These are phyloP conservation scores for Globisporangium abappressorium DNA, from an alignment of 352 stramenopile species.

Conservation along the genomic window DNA sequence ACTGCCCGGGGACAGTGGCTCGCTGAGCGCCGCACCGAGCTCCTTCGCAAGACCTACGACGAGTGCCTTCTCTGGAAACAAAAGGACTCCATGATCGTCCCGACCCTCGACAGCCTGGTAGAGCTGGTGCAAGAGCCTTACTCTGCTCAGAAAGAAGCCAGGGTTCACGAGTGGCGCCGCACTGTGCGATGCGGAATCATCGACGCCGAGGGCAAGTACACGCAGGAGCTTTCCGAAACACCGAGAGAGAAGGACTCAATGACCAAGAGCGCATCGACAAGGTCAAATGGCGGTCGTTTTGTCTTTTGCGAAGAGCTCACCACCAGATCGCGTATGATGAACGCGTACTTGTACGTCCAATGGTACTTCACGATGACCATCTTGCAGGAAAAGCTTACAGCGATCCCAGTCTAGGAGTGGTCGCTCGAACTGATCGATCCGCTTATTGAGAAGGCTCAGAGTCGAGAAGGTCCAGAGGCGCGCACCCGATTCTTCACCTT, in stretches of 20 bases:
- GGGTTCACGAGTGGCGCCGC: background rate
- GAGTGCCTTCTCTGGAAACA: background rate
- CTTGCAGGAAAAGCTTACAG: background rate
- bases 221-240: too few species aligned
- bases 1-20: conserved; percentile 10
- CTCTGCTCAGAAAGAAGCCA: background rate
- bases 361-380: conserved; percentile 1
- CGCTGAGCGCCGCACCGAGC: background rate
- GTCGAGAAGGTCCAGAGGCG: background rate
- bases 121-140: background rate
- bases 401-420: background rate
- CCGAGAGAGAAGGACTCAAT: too few species aligned
- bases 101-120: background rate
- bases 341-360: background rate
- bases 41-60: conserved; percentile 9
- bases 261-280: too few species aligned
- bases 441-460: background rate
- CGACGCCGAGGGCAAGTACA: too few species aligned
- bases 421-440: background rate
- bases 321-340: background rate
- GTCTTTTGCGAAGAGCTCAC: background rate
- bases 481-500: background rate
- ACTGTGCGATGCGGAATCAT: background rate
- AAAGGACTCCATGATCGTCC: background rate
- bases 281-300: background rate